A percentile compares a stretch with the other conserved stretches of the same genome.
Evolutionary conservation across 148 eudicot genomes (phyloP).

Genomic region (Spergularia marina): DNA sequence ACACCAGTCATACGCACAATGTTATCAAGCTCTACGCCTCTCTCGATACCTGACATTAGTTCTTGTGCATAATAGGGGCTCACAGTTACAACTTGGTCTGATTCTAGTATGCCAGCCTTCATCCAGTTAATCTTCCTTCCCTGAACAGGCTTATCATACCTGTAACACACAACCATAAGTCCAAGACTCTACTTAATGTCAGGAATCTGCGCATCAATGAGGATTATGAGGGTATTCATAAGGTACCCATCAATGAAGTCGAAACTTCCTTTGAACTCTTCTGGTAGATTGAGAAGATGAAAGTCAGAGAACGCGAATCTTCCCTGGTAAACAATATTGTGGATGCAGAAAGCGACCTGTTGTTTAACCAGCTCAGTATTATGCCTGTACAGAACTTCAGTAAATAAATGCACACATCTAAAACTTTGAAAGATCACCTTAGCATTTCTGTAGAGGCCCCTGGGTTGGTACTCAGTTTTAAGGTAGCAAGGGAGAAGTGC

Average conservation of each 20-base stretch:
- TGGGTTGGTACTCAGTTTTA: constrained; percentile 60
- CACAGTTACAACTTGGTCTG: constrained; percentile 65
- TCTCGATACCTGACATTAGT: constrained; percentile 53
- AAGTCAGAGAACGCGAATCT: constrained; percentile 70
- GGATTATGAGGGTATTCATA: neutral
- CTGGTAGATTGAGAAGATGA: constrained; percentile 64
- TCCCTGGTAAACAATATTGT: constrained; percentile 97
- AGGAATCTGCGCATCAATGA: no score
- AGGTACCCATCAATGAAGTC: constrained; percentile 80
- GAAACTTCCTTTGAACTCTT: constrained; percentile 51
- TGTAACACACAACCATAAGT: constrained; percentile 24
- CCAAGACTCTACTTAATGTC: no score
- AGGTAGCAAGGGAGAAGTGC: constrained; percentile 87
- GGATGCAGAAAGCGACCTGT: constrained; percentile 91
- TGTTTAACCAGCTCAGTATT: neutral
- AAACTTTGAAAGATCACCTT: constrained; percentile 37
- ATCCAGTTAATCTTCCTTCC: constrained; percentile 92
- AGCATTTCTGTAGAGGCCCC: constrained; percentile 64
- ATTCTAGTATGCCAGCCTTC: constrained; percentile 80
- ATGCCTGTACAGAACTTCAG: neutral
- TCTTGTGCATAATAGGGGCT: constrained; percentile 87
- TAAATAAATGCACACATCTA: neutral
- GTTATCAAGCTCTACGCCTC: constrained; percentile 76
- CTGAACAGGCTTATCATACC: constrained; percentile 60
- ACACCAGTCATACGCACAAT: constrained; percentile 41